Conservation (phyloP, 371 early-diverging fungal species). For the Mortierella polycephala region DNA sequence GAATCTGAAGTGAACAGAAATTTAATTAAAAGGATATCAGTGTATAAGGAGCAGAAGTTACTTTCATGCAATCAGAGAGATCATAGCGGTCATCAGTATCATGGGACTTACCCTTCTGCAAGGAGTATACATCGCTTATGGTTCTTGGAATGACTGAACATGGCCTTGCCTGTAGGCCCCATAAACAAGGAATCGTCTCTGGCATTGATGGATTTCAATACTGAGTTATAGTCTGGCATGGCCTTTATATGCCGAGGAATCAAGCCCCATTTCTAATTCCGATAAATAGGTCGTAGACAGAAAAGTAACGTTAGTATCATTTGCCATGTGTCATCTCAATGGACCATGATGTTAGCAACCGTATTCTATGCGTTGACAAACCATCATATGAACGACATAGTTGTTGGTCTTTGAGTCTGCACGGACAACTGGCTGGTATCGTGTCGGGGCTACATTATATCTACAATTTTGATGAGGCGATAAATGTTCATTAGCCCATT, state of each 20-base stretch:
- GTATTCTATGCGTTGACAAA: conserved; percentile 10
- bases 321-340: not conserved
- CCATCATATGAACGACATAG: conserved; percentile 64
- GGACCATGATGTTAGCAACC: not conserved
- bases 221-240: conserved; percentile 58
- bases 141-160: conserved; percentile 69
- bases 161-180: conserved; percentile 54
- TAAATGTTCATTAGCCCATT: not conserved
- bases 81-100: not conserved
- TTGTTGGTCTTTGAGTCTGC: conserved; percentile 45
- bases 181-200: conserved; percentile 69
- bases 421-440: conserved; percentile 65
- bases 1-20: conserved; percentile 57
- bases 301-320: not conserved
- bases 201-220: conserved; percentile 70
- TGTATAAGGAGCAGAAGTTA: not conserved
- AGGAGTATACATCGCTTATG: conserved; percentile 72
- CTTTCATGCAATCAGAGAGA: not conserved
- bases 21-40: not conserved
- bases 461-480: conserved; percentile 15
- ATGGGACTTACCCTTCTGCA: conserved; percentile 67
- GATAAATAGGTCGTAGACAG: not conserved
- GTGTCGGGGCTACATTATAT: conserved; percentile 72
- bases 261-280: conserved; percentile 70
- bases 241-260: conserved; percentile 65